Conservation (phyloP, 1,284 basidiomycete species). For the Rhizoctonia solani region DNA sequence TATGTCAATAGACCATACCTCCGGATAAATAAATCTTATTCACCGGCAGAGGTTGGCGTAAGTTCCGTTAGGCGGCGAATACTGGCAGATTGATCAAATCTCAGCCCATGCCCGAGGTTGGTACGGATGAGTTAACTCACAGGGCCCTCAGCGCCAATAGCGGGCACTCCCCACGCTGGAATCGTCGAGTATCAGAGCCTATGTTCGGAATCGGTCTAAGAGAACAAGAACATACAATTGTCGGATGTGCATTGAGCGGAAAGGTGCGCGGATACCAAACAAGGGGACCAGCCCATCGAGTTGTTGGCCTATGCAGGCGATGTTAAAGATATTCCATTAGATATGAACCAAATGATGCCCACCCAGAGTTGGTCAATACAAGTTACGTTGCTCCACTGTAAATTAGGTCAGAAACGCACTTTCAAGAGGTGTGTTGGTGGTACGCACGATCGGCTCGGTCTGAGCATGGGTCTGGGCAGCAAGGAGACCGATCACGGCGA, state of each 20-base stretch:
- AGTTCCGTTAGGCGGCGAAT: conserved; percentile 14
- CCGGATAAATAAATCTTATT: not conserved
- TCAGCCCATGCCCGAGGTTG: not conserved
- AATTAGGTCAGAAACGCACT: not conserved
- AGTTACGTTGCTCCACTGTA: conserved; percentile 23
- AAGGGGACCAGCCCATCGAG: conserved; percentile 34
- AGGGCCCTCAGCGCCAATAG: conserved; percentile 20
- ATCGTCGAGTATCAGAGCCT: not conserved
- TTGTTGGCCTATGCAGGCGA: conserved; percentile 21
- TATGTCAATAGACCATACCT: no score
- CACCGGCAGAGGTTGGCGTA: conserved; percentile 35
- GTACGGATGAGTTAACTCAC: conserved; percentile 9
- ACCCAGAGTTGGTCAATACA: conserved; percentile 25
- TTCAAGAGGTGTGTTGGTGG: not conserved
- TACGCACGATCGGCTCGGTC: not conserved
- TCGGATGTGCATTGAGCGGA: conserved; percentile 33
- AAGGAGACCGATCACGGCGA: not conserved
- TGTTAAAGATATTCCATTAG: no score
- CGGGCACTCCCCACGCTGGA: conserved; percentile 31
- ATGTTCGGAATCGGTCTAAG: not conserved
- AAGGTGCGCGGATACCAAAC: conserved; percentile 38
- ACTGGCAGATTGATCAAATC: conserved; percentile 15
- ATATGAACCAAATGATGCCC: no score
- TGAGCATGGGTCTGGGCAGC: not conserved
- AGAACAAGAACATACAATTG: not conserved